A percentile compares a stretch with the other conserved stretches of the same genome.
phyloP scores from a whole-genome alignment of 2,329 filamentous ascomycete species.

The Microcyclospora pomicola region DNA sequence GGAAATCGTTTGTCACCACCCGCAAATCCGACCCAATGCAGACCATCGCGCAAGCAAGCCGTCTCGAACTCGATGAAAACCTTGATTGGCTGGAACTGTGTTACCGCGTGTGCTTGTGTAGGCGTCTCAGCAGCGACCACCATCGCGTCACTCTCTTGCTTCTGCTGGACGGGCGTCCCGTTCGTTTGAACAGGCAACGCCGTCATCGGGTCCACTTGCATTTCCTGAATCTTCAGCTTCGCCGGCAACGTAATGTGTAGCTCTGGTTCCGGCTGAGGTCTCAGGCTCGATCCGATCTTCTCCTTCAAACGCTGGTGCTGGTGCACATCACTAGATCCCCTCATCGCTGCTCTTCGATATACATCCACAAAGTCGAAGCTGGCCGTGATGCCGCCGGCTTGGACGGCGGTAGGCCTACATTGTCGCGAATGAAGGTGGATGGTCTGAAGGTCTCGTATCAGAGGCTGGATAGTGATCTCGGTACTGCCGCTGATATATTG shows the following conservation, averaged over 20 bases:
- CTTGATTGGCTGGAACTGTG: slow-evolving; percentile 44
- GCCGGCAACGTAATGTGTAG: slow-evolving; percentile 46
- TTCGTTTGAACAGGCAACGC: slow-evolving; percentile 22
- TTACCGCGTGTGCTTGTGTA: slow-evolving; percentile 13
- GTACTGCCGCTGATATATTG: slow-evolving; percentile 64
- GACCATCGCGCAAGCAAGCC: slow-evolving; percentile 63
- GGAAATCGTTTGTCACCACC: slow-evolving; percentile 71
- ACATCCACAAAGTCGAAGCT: slow-evolving; percentile 43
- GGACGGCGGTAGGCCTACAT: slow-evolving; percentile 41
- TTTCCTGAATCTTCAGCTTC: slow-evolving; percentile 47
- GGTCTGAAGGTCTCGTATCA: slow-evolving; percentile 38
- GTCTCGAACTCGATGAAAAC: slow-evolving; percentile 65
- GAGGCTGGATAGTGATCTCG: slow-evolving; percentile 64
- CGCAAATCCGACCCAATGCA: slow-evolving; percentile 82
- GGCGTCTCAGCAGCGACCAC: slow-evolving; percentile 21
- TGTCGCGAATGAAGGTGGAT: slow-evolving; percentile 50
- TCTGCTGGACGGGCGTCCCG: slow-evolving; percentile 26
- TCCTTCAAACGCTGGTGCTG: slow-evolving; percentile 67
- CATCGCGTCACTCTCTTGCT: slow-evolving; percentile 20
- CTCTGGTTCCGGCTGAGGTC: slow-evolving; percentile 40
- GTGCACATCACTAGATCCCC: slow-evolving; percentile 47
- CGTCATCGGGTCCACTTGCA: slow-evolving; percentile 32
- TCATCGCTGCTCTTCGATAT: slow-evolving; percentile 50
- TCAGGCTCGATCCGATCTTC: slow-evolving; percentile 47
- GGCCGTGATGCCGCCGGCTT: slow-evolving; percentile 30